phyloP scores from a whole-genome alignment of 2,329 filamentous ascomycete species.

The Talaromyces marneffei region DNA sequence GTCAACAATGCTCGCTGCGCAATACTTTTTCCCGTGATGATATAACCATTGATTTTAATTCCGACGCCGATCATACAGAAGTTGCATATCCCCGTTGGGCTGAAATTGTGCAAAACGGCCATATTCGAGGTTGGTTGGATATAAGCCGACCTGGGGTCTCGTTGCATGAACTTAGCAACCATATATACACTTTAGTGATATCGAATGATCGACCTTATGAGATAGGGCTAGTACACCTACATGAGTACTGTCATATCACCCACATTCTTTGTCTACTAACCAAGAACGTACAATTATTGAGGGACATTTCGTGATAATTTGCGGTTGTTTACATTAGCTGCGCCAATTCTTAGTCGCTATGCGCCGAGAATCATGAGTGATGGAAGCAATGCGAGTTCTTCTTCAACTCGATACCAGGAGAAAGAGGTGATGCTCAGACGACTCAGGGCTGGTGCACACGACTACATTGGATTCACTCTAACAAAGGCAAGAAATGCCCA shows the following conservation, averaged over 20 bases:
- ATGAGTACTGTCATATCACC: background rate
- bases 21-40: too few species aligned
- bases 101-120: conserved; percentile 18
- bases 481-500: background rate
- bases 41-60: conserved; percentile 19
- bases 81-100: conserved; percentile 15
- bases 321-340: conserved; percentile 21
- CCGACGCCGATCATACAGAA: conserved; percentile 17
- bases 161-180: conserved; percentile 16
- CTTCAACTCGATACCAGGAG: background rate
- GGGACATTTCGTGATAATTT: conserved; percentile 24
- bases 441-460: background rate
- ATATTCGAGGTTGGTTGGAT: background rate
- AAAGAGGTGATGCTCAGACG: background rate
- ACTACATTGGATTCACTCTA: background rate
- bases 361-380: conserved; percentile 17
- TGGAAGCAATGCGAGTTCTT: background rate
- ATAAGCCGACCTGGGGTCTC: background rate
- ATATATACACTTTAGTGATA: conserved; percentile 19
- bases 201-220: conserved; percentile 19
- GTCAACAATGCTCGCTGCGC: too few species aligned
- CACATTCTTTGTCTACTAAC: background rate
- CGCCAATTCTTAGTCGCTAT: conserved; percentile 22
- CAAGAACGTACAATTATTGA: conserved; percentile 19
- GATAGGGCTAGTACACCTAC: conserved; percentile 16